A percentile compares a stretch with the other conserved stretches of the same genome.
Evolutionary conservation across 208 protist genomes (phyloP).

Genomic region (Zelonia costaricensis): DNA sequence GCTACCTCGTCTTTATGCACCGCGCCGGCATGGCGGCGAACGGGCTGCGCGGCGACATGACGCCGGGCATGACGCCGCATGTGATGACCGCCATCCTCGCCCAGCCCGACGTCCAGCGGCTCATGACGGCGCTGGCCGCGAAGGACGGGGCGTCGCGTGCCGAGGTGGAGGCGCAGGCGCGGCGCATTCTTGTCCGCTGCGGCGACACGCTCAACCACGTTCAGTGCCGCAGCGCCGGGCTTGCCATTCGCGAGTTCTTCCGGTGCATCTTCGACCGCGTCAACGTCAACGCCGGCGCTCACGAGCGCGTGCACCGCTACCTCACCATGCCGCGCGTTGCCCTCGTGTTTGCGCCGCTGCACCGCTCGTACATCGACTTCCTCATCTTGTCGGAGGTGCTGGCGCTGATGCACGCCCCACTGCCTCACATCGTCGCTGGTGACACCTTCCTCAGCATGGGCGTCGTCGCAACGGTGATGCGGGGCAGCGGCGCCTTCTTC

Average conservation of each 20-base stretch:
- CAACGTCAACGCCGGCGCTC: constrained; percentile 57
- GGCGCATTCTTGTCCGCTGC: constrained; percentile 63
- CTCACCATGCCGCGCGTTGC: constrained; percentile 47
- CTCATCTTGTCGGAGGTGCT: constrained; percentile 85
- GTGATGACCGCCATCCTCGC: constrained; percentile 49
- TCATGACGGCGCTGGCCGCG: constrained; percentile 44
- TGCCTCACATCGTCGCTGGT: constrained; percentile 86
- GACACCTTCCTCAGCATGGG: constrained; percentile 89
- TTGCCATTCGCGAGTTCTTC: constrained; percentile 63
- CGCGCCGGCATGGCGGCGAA: constrained; percentile 46
- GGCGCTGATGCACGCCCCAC: constrained; percentile 55
- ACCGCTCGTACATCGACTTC: constrained; percentile 91
- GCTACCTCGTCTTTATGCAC: constrained; percentile 38
- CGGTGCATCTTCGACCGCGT: constrained; percentile 67
- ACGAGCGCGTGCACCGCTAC: constrained; percentile 53
- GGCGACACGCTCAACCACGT: constrained; percentile 77
- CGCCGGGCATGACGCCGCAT: constrained; percentile 57
- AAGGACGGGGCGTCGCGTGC: constrained; percentile 34
- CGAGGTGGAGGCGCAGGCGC: constrained; percentile 52
- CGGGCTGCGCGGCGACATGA: constrained; percentile 37
- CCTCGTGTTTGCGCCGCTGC: constrained; percentile 78
- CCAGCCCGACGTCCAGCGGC: constrained; percentile 51
- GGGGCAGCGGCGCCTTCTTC: constrained; percentile 92
- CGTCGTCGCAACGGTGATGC: constrained; percentile 64
- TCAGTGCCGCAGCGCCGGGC: constrained; percentile 50